Evolutionary conservation across 148 eudicot genomes (phyloP).

Genomic region (Gaultheria prostrata): DNA sequence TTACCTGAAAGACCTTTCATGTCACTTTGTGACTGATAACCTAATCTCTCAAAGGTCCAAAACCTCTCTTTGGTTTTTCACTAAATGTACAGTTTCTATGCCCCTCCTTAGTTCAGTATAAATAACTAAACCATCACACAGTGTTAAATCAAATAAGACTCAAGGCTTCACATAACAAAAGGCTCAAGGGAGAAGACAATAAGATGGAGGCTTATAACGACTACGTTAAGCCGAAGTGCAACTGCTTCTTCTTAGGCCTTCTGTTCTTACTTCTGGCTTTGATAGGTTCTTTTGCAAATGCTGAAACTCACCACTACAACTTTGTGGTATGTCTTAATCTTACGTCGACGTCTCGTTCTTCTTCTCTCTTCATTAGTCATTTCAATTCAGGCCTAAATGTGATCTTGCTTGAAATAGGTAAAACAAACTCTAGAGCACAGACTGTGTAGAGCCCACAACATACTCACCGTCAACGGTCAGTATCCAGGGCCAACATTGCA

Average conservation of each 20-base stretch:
- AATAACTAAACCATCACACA: not conserved
- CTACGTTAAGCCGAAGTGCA: not conserved
- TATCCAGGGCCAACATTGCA: conserved; percentile 78
- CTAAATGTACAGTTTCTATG: not conserved
- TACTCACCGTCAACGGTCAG: conserved; percentile 80
- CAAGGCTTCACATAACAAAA: not conserved
- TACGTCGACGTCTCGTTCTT: not conserved
- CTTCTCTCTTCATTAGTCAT: conserved; percentile 8
- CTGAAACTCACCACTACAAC: conserved; percentile 54
- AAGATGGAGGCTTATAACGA: conserved; percentile 31
- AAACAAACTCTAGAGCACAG: conserved; percentile 55
- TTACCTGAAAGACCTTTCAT: not conserved
- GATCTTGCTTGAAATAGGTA: conserved; percentile 38
- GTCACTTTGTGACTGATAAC: not conserved
- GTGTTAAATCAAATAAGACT: not conserved
- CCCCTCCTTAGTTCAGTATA: not conserved
- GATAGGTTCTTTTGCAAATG: conserved; percentile 35
- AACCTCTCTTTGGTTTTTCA: not conserved
- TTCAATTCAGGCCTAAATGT: not conserved
- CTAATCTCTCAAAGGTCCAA: not conserved
- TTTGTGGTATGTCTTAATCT: conserved; percentile 51
- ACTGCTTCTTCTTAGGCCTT: conserved; percentile 26
- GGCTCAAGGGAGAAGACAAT: conserved; percentile 4
- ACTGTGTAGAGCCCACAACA: conserved; percentile 52
- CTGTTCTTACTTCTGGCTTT: conserved; percentile 29